phyloP scores from a whole-genome alignment of 2,329 filamentous ascomycete species.

The Dothidotthia symphoricarpi region DNA sequence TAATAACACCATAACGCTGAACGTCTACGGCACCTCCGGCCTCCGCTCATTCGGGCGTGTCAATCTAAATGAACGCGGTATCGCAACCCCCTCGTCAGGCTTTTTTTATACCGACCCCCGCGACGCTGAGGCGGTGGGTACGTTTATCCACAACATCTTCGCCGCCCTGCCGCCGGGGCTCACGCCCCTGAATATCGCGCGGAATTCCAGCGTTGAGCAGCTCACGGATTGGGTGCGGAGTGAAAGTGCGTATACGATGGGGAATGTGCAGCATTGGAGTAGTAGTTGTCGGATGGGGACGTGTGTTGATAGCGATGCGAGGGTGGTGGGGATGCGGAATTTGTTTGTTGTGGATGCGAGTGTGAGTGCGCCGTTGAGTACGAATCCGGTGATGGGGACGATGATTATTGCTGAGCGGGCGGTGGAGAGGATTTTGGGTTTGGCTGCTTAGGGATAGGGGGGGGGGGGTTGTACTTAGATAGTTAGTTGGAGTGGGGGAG shows the following conservation, averaged over 20 bases:
- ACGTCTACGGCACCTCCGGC: conserved; percentile 58
- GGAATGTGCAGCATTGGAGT: conserved; percentile 56
- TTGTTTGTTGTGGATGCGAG: conserved; percentile 54
- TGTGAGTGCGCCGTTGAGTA: conserved; percentile 52
- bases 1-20: conserved; percentile 54
- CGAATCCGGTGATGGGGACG: conserved; percentile 56
- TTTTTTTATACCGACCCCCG: conserved; percentile 50
- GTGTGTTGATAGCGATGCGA: conserved; percentile 51
- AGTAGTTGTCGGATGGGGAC: conserved; percentile 52
- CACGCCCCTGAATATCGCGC: conserved; percentile 51
- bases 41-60: conserved; percentile 52
- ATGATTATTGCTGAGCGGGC: conserved; percentile 56
- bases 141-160: conserved; percentile 54
- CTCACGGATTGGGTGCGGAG: conserved; percentile 54
- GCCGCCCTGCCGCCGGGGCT: conserved; percentile 46
- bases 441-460: conserved; percentile 8
- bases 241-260: conserved; percentile 48
- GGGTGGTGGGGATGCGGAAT: conserved; percentile 52
- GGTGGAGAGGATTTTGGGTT: conserved; percentile 49
- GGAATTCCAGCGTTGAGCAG: conserved; percentile 48
- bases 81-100: conserved; percentile 43
- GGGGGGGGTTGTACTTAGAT: no score
- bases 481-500: no score
- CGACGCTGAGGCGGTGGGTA: conserved; percentile 51
- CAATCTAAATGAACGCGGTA: conserved; percentile 46